Conservation (phyloP, 441 rosid species). For the Pelargonium cotyledonis region DNA sequence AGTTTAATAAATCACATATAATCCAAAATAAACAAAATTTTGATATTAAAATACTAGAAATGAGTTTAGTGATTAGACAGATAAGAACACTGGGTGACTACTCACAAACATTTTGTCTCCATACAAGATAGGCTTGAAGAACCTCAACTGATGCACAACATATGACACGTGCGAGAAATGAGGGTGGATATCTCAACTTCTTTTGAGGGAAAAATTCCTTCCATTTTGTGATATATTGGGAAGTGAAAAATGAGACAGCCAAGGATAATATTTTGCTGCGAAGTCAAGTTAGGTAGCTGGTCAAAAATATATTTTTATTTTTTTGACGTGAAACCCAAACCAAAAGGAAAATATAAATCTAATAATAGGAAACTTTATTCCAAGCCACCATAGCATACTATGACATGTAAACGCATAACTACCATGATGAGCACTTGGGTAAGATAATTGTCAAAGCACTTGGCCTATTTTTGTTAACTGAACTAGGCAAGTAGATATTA, state of each 20-base stretch:
- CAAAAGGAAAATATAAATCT: not conserved
- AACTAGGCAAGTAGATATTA: too few relatives aligned
- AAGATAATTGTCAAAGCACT: too few relatives aligned
- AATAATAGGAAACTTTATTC: not conserved
- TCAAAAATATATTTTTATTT: conserved; percentile 7
- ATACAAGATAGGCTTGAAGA: conserved; percentile 74
- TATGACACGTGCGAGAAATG: conserved; percentile 55
- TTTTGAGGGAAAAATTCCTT: conserved; percentile 54
- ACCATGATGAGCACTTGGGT: too few relatives aligned
- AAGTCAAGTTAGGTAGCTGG: conserved; percentile 17
- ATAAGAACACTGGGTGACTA: not conserved
- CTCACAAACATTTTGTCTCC: conserved; percentile 92
- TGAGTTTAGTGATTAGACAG: not conserved
- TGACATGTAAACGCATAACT: not conserved
- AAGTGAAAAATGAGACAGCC: conserved; percentile 62
- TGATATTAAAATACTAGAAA: not conserved
- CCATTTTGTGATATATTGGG: conserved; percentile 66
- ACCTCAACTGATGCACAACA: conserved; percentile 67
- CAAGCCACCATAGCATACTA: not conserved
- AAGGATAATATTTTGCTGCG: conserved; percentile 79
- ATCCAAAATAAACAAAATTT: not conserved
- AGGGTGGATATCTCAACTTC: conserved; percentile 53
- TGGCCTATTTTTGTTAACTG: too few relatives aligned
- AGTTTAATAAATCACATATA: not conserved
- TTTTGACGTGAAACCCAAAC: not conserved